Conservation (phyloP, 176 grass and related monocot genomes). For the Avena eriantha region DNA sequence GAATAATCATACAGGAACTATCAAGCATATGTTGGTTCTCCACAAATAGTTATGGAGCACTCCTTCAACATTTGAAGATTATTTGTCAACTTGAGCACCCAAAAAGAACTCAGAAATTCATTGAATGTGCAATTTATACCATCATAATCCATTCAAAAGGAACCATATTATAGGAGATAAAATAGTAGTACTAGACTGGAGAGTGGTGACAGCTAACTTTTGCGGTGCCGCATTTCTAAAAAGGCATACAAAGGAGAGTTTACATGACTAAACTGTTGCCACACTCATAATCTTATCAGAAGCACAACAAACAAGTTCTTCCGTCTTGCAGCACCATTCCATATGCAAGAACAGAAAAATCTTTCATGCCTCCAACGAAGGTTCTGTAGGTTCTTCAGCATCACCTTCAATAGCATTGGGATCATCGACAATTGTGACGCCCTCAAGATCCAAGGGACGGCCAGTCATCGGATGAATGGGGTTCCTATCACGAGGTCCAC, state of each 20-base stretch:
- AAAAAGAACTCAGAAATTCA: background rate
- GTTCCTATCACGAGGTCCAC: slow-evolving; percentile 68
- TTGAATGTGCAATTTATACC: background rate
- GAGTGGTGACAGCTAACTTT: background rate
- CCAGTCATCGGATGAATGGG: slow-evolving; percentile 89
- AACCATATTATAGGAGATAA: background rate
- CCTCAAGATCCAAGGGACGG: slow-evolving; percentile 51
- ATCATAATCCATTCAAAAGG: background rate
- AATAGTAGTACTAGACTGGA: background rate
- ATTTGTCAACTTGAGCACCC: background rate
- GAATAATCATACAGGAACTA: slow-evolving; percentile 31
- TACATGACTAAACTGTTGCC: slow-evolving; percentile 1
- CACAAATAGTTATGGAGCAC: background rate
- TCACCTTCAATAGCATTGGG: slow-evolving; percentile 45
- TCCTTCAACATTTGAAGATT: background rate
- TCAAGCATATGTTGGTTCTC: background rate
- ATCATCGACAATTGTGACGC: slow-evolving; percentile 38
- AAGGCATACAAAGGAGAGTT: slow-evolving; percentile 6
- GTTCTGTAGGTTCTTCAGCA: slow-evolving; percentile 33
- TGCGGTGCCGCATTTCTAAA: background rate
- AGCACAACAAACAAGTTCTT: slow-evolving; percentile 34
- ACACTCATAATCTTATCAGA: slow-evolving; percentile 31
- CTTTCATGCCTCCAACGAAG: slow-evolving; percentile 20
- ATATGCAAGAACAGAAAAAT: slow-evolving; percentile 27
- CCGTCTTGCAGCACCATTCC: slow-evolving; percentile 24